A percentile compares a stretch with the other conserved stretches of the same genome.
phyloP scores from a whole-genome alignment of 208 protist genomes.

The Angomonas ambiguus region DNA sequence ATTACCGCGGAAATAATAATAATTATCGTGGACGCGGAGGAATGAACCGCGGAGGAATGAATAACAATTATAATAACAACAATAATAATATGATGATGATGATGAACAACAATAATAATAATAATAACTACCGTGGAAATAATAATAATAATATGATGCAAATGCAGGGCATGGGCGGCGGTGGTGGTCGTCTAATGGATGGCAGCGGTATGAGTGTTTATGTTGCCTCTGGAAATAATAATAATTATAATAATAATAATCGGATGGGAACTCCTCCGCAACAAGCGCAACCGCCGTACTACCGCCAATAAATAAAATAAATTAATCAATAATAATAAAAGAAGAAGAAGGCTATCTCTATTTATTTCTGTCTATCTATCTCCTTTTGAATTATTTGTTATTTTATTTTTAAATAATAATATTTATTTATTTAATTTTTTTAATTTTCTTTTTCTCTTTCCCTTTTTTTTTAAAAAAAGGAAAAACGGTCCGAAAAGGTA shows the following conservation, averaged over 20 bases:
- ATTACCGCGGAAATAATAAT: not conserved
- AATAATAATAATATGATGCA: no score
- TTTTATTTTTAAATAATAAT: not conserved
- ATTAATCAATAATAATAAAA: constrained; percentile 11
- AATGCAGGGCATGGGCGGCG: no score
- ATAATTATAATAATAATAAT: not conserved
- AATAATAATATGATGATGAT: no score
- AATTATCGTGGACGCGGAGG: not conserved
- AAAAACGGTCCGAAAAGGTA: constrained; percentile 9
- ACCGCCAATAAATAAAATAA: not conserved
- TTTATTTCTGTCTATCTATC: not conserved
- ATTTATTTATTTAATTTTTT: constrained; percentile 1
- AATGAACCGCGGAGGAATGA: not conserved
- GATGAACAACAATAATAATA: no score
- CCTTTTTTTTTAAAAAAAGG: constrained; percentile 2
- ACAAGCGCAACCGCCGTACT: not conserved
- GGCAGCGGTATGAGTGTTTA: no score
- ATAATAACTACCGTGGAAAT: no score
- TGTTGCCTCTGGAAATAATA: no score
- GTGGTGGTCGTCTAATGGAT: no score
- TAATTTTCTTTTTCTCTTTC: constrained; percentile 9
- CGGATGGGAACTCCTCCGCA: not conserved
- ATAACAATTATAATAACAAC: not conserved
- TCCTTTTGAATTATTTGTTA: not conserved
- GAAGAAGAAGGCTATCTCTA: no score